These are phyloP conservation scores for Ogataea siamensis DNA, from an alignment of 805 yeast genomes.

Conservation along the genomic window DNA sequence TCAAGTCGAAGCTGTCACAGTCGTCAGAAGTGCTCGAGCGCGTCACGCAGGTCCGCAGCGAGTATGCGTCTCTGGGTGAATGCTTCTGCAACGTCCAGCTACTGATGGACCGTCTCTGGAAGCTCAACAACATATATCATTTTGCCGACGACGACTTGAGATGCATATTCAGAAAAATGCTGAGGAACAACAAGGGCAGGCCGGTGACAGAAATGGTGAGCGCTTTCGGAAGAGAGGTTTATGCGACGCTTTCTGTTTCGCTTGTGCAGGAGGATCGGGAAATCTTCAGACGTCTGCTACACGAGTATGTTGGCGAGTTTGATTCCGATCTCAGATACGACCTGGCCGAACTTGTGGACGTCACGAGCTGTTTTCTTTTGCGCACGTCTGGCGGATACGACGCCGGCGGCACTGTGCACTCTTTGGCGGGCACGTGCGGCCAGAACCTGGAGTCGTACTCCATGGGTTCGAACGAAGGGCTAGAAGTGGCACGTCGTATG, in stretches of 20 bases:
- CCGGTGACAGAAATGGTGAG: conserved; percentile 35
- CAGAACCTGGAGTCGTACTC: conserved; percentile 47
- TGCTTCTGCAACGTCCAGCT: conserved; percentile 51
- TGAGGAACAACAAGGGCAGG: conserved; percentile 8
- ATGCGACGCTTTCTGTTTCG: conserved; percentile 44
- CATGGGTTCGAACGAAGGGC: conserved; percentile 73
- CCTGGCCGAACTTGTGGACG: conserved; percentile 29
- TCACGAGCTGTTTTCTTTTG: conserved; percentile 44
- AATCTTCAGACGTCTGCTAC: conserved; percentile 41
- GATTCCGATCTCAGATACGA: conserved; percentile 19
- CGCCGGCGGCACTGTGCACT: conserved; percentile 53
- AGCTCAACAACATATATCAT: conserved; percentile 53
- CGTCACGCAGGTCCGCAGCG: conserved; percentile 46
- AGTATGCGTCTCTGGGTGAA: conserved; percentile 54
- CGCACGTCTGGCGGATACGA: conserved; percentile 65
- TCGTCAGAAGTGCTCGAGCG: conserved; percentile 53
- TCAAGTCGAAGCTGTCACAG: conserved; percentile 52
- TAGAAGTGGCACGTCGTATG: conserved; percentile 53
- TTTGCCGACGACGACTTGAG: conserved; percentile 50
- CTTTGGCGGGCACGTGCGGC: conserved; percentile 36
- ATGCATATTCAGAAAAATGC: conserved; percentile 34
- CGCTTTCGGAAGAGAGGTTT: conserved; percentile 46
- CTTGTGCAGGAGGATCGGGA: conserved; percentile 44
- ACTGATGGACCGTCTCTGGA: conserved; percentile 42
- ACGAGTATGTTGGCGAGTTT: conserved; percentile 1